A percentile compares a stretch with the other conserved stretches of the same genome.
These are phyloP conservation scores for Trypanosoma congolense DNA, from an alignment of 208 protist genomes.

Conservation along the genomic window DNA sequence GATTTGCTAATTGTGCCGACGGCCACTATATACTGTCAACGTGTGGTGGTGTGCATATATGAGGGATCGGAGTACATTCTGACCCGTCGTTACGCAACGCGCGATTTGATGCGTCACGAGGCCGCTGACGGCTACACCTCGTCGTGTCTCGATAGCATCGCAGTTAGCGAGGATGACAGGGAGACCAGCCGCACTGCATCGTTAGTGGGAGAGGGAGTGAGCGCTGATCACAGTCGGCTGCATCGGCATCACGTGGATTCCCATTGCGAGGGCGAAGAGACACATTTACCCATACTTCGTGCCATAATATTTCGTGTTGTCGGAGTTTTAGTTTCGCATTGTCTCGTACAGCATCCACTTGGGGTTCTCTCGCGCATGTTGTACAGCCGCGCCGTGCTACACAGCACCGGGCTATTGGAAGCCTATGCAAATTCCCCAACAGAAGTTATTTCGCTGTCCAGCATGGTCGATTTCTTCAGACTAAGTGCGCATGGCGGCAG, in stretches of 20 bases:
- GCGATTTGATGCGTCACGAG: constrained; percentile 23
- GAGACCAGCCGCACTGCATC: neutral
- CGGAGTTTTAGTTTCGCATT: constrained; percentile 49
- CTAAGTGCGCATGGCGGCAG: constrained; percentile 9
- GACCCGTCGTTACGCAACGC: constrained; percentile 55
- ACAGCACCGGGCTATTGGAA: constrained; percentile 49
- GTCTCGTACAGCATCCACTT: constrained; percentile 68
- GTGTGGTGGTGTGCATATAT: constrained; percentile 52
- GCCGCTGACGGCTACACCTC: constrained; percentile 26
- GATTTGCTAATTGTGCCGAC: constrained; percentile 51
- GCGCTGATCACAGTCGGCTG: constrained; percentile 10
- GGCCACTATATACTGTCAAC: constrained; percentile 50
- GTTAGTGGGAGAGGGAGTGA: neutral
- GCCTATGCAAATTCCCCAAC: constrained; percentile 32
- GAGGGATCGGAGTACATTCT: constrained; percentile 72
- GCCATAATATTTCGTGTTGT: constrained; percentile 75
- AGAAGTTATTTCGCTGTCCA: neutral
- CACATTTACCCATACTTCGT: constrained; percentile 42
- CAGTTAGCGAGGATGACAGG: neutral
- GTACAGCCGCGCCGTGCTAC: constrained; percentile 61
- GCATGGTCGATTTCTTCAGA: neutral
- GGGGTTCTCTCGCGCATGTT: constrained; percentile 60
- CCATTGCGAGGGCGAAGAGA: constrained; percentile 16
- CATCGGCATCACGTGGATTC: constrained; percentile 20
- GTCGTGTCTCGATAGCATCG: neutral